phyloP scores from a whole-genome alignment of 768 basidiomycete species.

The Trametes punicea region DNA sequence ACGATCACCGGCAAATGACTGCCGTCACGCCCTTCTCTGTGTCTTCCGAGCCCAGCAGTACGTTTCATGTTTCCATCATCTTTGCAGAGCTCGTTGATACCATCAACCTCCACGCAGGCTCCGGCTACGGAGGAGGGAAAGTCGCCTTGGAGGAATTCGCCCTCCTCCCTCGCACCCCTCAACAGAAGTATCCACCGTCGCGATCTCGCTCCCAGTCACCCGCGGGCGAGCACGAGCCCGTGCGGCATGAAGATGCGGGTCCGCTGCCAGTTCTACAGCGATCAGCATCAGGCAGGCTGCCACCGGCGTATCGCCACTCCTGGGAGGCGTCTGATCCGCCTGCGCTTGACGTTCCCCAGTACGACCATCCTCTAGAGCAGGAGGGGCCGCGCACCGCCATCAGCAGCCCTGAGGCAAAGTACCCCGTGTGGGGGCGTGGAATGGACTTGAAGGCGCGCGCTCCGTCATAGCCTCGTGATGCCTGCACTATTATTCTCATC shows the following conservation, averaged over 20 bases:
- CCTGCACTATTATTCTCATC: too few species aligned
- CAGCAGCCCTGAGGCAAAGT: neutral
- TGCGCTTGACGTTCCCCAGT: neutral
- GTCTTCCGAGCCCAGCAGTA: neutral
- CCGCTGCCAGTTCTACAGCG: conserved; percentile 6
- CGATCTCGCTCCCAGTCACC: neutral
- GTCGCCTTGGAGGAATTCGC: neutral
- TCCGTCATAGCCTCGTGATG: neutral
- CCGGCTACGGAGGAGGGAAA: conserved; percentile 4
- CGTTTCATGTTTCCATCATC: neutral
- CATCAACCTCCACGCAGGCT: neutral
- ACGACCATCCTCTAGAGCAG: neutral
- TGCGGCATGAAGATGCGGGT: conserved; percentile 14
- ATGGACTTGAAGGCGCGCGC: neutral
- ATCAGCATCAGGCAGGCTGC: conserved; percentile 14
- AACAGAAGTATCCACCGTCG: neutral
- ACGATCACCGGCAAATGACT: neutral
- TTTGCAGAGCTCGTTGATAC: neutral
- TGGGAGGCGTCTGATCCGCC: conserved; percentile 1
- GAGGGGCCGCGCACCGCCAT: neutral
- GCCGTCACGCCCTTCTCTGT: conserved; percentile 12
- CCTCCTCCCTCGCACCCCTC: neutral
- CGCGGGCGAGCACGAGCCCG: neutral
- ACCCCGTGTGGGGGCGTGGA: too few species aligned
- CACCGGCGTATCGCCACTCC: conserved; percentile 15